These are phyloP conservation scores for Aureoboletus auriporus DNA, from an alignment of 768 basidiomycete genomes.

Conservation along the genomic window DNA sequence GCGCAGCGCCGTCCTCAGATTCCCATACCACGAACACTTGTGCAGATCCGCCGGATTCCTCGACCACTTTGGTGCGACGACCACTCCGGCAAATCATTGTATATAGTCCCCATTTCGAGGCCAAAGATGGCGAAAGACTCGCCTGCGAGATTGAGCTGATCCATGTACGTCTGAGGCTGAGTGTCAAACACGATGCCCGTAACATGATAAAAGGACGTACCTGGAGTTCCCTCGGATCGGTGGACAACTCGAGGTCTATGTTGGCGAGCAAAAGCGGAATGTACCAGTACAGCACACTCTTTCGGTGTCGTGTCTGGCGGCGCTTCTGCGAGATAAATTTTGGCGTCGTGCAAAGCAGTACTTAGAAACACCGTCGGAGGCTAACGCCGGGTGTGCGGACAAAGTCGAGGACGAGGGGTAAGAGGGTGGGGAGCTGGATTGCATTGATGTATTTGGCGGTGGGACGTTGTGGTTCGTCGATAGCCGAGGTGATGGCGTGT, in stretches of 20 bases:
- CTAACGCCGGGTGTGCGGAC: slow-evolving; percentile 41
- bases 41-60: slow-evolving; percentile 40
- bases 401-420: slow-evolving; percentile 40
- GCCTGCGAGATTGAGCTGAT: slow-evolving; percentile 46
- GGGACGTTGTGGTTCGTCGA: slow-evolving; percentile 33
- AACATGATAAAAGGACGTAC: slow-evolving; percentile 23
- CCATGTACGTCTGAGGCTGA: slow-evolving; percentile 26
- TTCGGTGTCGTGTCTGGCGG: slow-evolving; percentile 63
- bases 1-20: slow-evolving; percentile 50
- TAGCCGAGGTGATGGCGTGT: slow-evolving; percentile 43
- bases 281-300: slow-evolving; percentile 55
- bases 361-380: slow-evolving; percentile 48
- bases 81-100: slow-evolving; percentile 9
- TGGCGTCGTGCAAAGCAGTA: slow-evolving; percentile 58
- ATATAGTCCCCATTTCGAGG: slow-evolving; percentile 21
- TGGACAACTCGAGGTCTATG: slow-evolving; percentile 44
- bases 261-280: slow-evolving; percentile 49
- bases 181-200: too few relatives aligned
- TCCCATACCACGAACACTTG: slow-evolving; percentile 60
- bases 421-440: slow-evolving; percentile 39
- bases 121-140: slow-evolving; percentile 46
- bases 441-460: slow-evolving; percentile 33
- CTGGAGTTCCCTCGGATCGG: slow-evolving; percentile 46
- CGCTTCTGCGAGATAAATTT: slow-evolving; percentile 47
- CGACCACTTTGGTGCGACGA: slow-evolving; percentile 34